These are phyloP conservation scores for Floccularia luteovirens DNA, from an alignment of 768 basidiomycete genomes.

Conservation along the genomic window DNA sequence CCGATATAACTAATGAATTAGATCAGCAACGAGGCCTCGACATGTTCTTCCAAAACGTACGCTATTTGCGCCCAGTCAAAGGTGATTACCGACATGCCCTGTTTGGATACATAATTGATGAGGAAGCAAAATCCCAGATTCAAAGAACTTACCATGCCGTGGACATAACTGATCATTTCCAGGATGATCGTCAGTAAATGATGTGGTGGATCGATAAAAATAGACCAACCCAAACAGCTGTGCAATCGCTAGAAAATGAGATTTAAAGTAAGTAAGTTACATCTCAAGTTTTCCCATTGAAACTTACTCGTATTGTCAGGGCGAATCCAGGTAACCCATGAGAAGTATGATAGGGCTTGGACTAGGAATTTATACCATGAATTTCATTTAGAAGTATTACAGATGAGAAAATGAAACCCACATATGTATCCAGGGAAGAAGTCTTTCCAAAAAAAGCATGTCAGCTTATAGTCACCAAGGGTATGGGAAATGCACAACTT, in stretches of 20 bases:
- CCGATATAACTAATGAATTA: constrained; percentile 29
- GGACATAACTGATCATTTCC: constrained; percentile 27
- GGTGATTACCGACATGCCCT: constrained; percentile 37
- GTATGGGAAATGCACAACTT: constrained; percentile 11
- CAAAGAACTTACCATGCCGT: constrained; percentile 38
- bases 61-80: constrained; percentile 58
- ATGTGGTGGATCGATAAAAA: neutral
- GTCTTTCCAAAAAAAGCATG: constrained; percentile 19
- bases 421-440: constrained; percentile 35
- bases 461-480: constrained; percentile 20
- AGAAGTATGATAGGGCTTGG: constrained; percentile 49
- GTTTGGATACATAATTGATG: constrained; percentile 16
- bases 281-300: neutral
- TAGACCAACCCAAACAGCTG: constrained; percentile 36
- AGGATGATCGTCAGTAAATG: neutral
- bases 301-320: constrained; percentile 39
- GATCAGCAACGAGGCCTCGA: neutral
- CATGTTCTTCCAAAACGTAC: constrained; percentile 18
- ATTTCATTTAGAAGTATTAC: constrained; percentile 1
- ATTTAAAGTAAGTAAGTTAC: constrained; percentile 1
- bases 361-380: constrained; percentile 12
- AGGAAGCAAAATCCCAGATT: constrained; percentile 23
- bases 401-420: constrained; percentile 9
- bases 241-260: constrained; percentile 24
- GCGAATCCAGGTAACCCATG: constrained; percentile 51